A percentile compares a stretch with the other conserved stretches of the same genome.
phyloP scores from a whole-genome alignment of 345 rosid genomes.

The Lepidium sativum region DNA sequence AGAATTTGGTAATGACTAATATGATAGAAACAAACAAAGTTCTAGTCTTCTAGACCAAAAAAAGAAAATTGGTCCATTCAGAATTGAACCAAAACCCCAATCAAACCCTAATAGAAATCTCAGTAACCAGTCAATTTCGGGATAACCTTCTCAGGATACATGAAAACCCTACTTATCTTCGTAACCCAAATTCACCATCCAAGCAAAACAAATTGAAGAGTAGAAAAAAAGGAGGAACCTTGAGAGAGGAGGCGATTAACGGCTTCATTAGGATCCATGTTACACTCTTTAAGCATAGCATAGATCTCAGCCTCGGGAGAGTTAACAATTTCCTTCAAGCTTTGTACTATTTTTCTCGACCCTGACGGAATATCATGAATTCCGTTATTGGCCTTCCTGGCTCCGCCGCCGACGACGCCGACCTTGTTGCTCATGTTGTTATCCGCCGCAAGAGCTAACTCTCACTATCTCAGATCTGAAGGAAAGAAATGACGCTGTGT shows the following conservation, averaged over 20 bases:
- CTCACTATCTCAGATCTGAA: slow-evolving; percentile 26
- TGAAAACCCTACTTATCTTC: neutral
- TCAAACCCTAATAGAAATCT: slow-evolving; percentile 16
- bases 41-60: slow-evolving; percentile 42
- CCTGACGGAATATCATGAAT: slow-evolving; percentile 62
- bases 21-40: neutral
- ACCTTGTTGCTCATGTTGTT: slow-evolving; percentile 46
- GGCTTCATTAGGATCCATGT: slow-evolving; percentile 99
- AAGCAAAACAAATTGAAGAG: neutral
- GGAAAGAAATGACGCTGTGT: neutral
- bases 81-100: slow-evolving; percentile 10
- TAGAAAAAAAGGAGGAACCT: slow-evolving; percentile 37
- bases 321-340: slow-evolving; percentile 96
- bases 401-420: slow-evolving; percentile 45
- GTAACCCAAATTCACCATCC: neutral
- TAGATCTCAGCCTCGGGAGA: slow-evolving; percentile 92
- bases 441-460: slow-evolving; percentile 15
- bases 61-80: neutral
- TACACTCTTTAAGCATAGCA: slow-evolving; percentile 86
- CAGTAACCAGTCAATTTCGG: neutral
- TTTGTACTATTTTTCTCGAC: slow-evolving; percentile 77
- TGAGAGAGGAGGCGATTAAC: slow-evolving; percentile 89
- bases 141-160: neutral
- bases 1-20: neutral
- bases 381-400: slow-evolving; percentile 50